Evolutionary conservation across 1,284 basidiomycete genomes (phyloP).

Genomic region (Malassezia furfur): DNA sequence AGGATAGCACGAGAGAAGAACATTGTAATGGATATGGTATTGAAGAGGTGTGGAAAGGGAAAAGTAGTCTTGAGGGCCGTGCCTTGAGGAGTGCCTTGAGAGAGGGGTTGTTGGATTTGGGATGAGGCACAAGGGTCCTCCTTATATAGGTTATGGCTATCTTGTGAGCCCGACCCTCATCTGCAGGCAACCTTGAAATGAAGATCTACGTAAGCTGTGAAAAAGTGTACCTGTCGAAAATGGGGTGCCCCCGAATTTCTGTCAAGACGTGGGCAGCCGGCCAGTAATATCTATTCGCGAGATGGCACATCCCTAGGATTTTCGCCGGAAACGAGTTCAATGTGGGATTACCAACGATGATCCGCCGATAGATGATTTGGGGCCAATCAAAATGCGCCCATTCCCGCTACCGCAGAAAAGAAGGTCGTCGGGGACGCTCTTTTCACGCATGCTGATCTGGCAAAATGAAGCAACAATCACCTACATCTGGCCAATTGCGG

Average conservation of each 20-base stretch:
- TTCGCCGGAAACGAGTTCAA: not conserved
- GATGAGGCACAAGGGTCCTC: not conserved
- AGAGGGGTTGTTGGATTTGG: not conserved
- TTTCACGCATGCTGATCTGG: too few relatives aligned
- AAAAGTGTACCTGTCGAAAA: not conserved
- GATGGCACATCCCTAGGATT: not conserved
- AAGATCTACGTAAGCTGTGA: not conserved
- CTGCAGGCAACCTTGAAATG: not conserved
- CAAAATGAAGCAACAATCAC: too few relatives aligned
- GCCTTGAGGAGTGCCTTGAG: slow-evolving; percentile 3
- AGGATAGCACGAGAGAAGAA: slow-evolving; percentile 30
- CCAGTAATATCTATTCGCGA: not conserved
- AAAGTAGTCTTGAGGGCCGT: not conserved
- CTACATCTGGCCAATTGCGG: too few relatives aligned
- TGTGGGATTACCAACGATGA: too few relatives aligned
- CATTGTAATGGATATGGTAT: slow-evolving; percentile 16
- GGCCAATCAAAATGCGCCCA: not conserved
- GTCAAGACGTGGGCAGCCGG: not conserved
- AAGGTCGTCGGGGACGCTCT: too few relatives aligned
- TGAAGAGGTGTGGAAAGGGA: not conserved
- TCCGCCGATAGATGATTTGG: too few relatives aligned
- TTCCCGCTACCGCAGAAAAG: too few relatives aligned
- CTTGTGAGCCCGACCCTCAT: not conserved
- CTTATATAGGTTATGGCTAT: not conserved
- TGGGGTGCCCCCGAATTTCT: not conserved